Percentiles rank a stretch among this genome's conserved stretches.
Conservation (phyloP, 176 grass and related monocot species). For the Areca catechu region DNA sequence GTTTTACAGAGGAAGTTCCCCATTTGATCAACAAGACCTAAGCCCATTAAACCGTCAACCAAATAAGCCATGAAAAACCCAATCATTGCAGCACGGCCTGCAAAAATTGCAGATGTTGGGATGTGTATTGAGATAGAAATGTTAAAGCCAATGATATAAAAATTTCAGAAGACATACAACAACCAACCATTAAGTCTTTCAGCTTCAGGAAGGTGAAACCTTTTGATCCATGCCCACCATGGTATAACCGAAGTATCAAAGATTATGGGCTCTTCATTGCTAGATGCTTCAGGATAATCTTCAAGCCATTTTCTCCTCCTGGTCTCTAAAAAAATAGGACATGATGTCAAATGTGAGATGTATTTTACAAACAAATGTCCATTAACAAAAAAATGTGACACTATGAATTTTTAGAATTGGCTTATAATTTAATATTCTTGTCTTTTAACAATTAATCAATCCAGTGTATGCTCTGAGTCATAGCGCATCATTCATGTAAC, state of each 20-base stretch:
- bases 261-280: conserved; percentile 32
- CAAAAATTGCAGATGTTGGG: not conserved
- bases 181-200: conserved; percentile 81
- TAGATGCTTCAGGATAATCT: conserved; percentile 71
- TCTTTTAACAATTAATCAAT: too few species aligned
- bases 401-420: too few species aligned
- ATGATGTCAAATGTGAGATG: too few species aligned
- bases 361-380: too few species aligned
- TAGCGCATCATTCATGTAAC: too few species aligned
- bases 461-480: too few species aligned
- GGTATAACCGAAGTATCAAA: conserved; percentile 81
- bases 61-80: conserved; percentile 99
- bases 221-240: conserved; percentile 88
- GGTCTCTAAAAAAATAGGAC: conserved; percentile 45
- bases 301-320: conserved; percentile 92
- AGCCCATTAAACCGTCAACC: conserved; percentile 56
- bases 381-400: too few species aligned
- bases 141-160: too few species aligned
- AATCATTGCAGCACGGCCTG: conserved; percentile 87
- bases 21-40: conserved; percentile 71
- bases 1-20: conserved; percentile 96
- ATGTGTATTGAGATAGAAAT: too few species aligned
- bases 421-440: too few species aligned
- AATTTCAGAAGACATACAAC: not conserved
- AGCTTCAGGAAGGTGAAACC: conserved; percentile 90